Percentiles rank a stretch among this genome's conserved stretches.
These are phyloP conservation scores for Phaeosphaeriaceae sp. DNA, from an alignment of 2,329 filamentous ascomycete species.

Conservation along the genomic window DNA sequence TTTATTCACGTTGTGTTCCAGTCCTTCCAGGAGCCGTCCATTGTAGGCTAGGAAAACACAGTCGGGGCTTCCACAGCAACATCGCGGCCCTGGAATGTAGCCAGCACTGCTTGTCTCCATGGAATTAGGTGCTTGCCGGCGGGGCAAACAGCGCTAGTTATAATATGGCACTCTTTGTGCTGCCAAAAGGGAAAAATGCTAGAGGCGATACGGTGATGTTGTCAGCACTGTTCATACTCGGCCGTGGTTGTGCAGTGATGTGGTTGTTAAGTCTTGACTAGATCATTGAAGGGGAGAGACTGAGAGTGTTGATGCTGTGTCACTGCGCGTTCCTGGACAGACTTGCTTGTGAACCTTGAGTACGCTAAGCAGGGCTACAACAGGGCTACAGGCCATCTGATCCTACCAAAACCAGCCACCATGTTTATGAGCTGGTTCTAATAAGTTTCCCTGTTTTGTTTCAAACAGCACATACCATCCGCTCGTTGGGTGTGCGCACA, in stretches of 20 bases:
- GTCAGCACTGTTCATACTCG: conserved; percentile 29
- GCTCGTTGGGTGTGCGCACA: conserved; percentile 11
- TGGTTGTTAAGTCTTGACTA: neutral
- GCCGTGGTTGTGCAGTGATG: conserved; percentile 1
- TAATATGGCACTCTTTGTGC: conserved; percentile 2
- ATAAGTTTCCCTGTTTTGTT: conserved; percentile 12
- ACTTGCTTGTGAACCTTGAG: conserved; percentile 12
- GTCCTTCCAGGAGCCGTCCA: conserved; percentile 73
- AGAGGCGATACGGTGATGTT: conserved; percentile 6
- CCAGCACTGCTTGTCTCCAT: conserved; percentile 27
- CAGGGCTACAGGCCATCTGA: neutral
- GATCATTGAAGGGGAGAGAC: neutral
- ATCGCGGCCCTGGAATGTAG: conserved; percentile 53
- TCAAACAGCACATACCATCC: conserved; percentile 1
- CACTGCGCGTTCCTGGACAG: conserved; percentile 6
- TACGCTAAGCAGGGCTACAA: conserved; percentile 12
- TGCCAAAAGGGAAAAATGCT: conserved; percentile 3
- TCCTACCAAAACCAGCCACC: conserved; percentile 23
- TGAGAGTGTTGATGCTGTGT: conserved; percentile 14
- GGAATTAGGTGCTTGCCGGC: conserved; percentile 14
- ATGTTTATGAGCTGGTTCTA: neutral
- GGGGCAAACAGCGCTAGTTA: conserved; percentile 18
- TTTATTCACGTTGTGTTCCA: conserved; percentile 86
- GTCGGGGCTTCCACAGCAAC: conserved; percentile 84
- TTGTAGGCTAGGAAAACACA: conserved; percentile 85